Evolutionary conservation across 768 basidiomycete genomes (phyloP), one percentile per base, ranked within the genome.

Genomic region (Gloeopeniophorella convolvens): DNA sequence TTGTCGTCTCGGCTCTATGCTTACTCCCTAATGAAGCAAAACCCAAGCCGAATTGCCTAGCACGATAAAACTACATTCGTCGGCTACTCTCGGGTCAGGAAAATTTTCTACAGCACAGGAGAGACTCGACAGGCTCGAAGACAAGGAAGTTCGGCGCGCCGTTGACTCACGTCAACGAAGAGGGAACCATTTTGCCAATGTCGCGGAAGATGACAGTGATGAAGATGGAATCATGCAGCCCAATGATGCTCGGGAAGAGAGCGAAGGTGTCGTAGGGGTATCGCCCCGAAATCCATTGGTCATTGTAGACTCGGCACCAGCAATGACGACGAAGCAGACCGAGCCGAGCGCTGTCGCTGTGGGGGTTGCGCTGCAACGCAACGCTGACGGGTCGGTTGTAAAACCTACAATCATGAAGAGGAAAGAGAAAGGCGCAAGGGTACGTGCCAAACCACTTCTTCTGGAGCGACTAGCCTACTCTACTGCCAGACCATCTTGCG

Each of bases 81-180:
- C 93, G 15, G 78, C 92, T 6, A 85, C 83, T 1, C 78, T 96
- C 46, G 91, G 92, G 13, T 84, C 90, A 1, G 85, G 85, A 11
- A 83, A 75, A 60, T 61, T 71, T 3, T 62, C 66, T 2, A 85
- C 87, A 2, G 77, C 82, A 54, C 75, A 78, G 33, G 78, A 85
- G 42, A 75, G 70, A 4, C 61, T 77, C 21, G 82, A 82, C 21
- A 76, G 71, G 54, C 60, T 66, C 6, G 85, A 88, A 60, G 79
- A 88, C 54, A 70, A 74, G 41, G 72, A 79, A 39, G 70, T 81
- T 49, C 73, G 76, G 31, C 75, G 74, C 45, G 68, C 73, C 15
- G 56, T 85, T 47, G 69, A 77, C 41, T 74, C 78, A 45, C 67
- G 66, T 36, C 76, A 73, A 56, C 69, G 79, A 47, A 80, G 78